Evolutionary conservation across 805 yeast genomes (phyloP).

Genomic region (Pichia ethanolica): DNA sequence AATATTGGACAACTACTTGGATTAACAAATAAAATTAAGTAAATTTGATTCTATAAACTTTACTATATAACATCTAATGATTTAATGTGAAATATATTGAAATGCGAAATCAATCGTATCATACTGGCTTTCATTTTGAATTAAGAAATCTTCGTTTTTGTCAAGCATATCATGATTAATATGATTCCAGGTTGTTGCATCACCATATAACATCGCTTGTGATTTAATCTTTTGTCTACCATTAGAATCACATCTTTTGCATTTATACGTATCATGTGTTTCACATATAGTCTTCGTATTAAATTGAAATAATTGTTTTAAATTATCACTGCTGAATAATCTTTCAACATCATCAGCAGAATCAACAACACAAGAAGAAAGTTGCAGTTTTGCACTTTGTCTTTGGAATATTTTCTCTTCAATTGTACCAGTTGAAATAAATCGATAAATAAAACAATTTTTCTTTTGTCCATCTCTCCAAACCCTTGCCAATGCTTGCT

Average conservation of each 20-base stretch:
- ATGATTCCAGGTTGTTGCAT: conserved; percentile 97
- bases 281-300: conserved; percentile 67
- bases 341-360: conserved; percentile 94
- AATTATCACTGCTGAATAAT: conserved; percentile 73
- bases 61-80: too few relatives aligned
- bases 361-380: conserved; percentile 95
- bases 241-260: conserved; percentile 60
- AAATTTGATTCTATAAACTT: neutral
- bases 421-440: conserved; percentile 89
- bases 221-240: conserved; percentile 60
- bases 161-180: conserved; percentile 54
- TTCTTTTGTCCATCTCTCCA: conserved; percentile 99
- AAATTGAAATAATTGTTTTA: conserved; percentile 68
- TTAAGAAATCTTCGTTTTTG: conserved; percentile 65
- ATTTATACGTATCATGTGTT: conserved; percentile 87
- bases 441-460: conserved; percentile 90
- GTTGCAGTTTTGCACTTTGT: conserved; percentile 87
- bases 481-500: conserved; percentile 94
- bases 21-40: conserved; percentile 26
- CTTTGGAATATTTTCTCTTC: conserved; percentile 96
- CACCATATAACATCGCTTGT: conserved; percentile 91
- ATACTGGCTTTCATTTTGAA: conserved; percentile 63
- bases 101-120: conserved; percentile 79
- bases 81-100: conserved; percentile 81
- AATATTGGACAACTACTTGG: conserved; percentile 76